Evolutionary conservation across 306 rosid species (phyloP).

Genomic region (Vigna nakashimae): DNA sequence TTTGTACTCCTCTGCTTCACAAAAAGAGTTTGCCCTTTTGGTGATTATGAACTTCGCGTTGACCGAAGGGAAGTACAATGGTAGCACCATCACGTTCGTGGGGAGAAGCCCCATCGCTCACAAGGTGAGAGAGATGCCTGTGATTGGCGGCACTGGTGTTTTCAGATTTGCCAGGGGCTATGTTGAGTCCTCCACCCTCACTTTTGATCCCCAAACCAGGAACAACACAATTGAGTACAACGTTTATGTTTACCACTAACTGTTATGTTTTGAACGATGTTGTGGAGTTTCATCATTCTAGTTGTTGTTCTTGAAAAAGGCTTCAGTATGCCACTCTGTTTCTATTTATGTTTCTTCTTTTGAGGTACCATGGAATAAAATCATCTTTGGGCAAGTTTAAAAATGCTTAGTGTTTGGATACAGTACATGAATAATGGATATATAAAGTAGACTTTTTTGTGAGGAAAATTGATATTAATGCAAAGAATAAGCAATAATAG

Average conservation of each 20-base stretch:
- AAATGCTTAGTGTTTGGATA: no score
- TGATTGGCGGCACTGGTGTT: slow-evolving; percentile 72
- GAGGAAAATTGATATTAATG: no score
- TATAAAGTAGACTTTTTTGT: no score
- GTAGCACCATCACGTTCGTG: slow-evolving; percentile 59
- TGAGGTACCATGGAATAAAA: not conserved
- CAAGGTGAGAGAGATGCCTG: slow-evolving; percentile 66
- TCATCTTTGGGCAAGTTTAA: not conserved
- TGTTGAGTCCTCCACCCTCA: slow-evolving; percentile 44
- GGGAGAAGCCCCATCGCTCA: slow-evolving; percentile 53
- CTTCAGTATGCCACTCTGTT: not conserved
- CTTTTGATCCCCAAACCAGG: not conserved
- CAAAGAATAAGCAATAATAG: no score
- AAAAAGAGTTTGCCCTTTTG: slow-evolving; percentile 41
- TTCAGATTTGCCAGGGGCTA: slow-evolving; percentile 73
- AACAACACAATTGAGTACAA: slow-evolving; percentile 56
- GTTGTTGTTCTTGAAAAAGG: no score
- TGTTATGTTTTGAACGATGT: not conserved
- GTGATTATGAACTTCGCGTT: slow-evolving; percentile 60
- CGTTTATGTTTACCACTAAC: slow-evolving; percentile 40
- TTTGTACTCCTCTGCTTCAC: slow-evolving; percentile 52
- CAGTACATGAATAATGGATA: no score
- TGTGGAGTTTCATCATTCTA: not conserved
- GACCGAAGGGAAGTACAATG: slow-evolving; percentile 64
- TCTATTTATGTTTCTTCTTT: not conserved